These are phyloP conservation scores for Fusarium sp. DNA, from an alignment of 2,329 filamentous ascomycete genomes.

Conservation along the genomic window DNA sequence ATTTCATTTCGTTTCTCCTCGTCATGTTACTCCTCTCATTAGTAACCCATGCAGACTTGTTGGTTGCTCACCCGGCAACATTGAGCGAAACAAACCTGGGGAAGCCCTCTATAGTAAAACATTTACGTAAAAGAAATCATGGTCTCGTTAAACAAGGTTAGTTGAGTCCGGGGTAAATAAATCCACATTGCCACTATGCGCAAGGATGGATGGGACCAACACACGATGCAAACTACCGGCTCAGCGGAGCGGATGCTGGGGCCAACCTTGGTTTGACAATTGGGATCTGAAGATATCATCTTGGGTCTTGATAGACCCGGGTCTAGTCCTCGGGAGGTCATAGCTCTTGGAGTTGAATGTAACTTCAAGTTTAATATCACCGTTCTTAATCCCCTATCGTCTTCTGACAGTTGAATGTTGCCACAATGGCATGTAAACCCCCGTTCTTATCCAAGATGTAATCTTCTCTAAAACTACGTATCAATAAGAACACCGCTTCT, in stretches of 20 bases:
- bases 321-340: neutral
- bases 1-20: neutral
- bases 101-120: neutral
- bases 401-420: neutral
- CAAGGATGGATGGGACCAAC: neutral
- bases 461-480: neutral
- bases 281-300: neutral
- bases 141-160: neutral
- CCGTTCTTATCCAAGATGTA: neutral
- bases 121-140: conserved; percentile 29
- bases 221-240: neutral
- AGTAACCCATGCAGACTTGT: neutral
- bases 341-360: neutral
- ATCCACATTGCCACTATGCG: neutral
- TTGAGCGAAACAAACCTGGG: conserved; percentile 11
- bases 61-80: neutral
- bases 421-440: neutral
- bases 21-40: neutral
- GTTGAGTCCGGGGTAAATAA: neutral
- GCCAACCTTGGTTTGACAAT: neutral
- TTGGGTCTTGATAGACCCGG: neutral
- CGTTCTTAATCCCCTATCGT: neutral
- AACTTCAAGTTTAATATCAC: neutral
- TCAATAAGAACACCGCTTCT: too few species aligned
- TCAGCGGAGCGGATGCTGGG: neutral